A percentile compares a stretch with the other conserved stretches of the same genome.
These are phyloP conservation scores for Ceratobasidium sp. DNA, from an alignment of 1,284 basidiomycete genomes.

Conservation along the genomic window DNA sequence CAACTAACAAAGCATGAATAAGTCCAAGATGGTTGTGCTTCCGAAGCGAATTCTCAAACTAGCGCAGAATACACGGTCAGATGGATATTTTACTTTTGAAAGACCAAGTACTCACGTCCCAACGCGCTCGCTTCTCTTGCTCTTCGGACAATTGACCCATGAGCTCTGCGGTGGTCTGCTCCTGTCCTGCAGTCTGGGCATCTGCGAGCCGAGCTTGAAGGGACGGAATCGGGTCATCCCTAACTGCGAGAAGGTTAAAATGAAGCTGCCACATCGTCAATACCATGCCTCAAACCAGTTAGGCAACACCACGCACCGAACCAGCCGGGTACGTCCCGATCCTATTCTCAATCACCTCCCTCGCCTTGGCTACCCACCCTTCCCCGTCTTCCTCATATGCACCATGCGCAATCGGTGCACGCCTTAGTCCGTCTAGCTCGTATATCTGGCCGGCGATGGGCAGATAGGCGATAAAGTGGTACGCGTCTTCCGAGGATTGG, in stretches of 20 bases:
- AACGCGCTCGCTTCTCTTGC: constrained; percentile 77
- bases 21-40: constrained; percentile 86
- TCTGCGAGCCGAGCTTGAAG: constrained; percentile 68
- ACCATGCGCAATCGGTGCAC: constrained; percentile 82
- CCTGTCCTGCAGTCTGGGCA: constrained; percentile 61
- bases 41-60: constrained; percentile 86
- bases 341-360: constrained; percentile 85
- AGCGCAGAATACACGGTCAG: constrained; percentile 50
- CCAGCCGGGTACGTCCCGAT: constrained; percentile 88
- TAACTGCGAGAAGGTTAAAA: constrained; percentile 89
- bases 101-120: constrained; percentile 70
- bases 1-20: constrained; percentile 73
- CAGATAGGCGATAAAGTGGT: constrained; percentile 92
- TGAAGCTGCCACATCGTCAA: constrained; percentile 67
- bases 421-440: constrained; percentile 90
- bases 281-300: background rate
- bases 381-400: constrained; percentile 70
- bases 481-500: constrained; percentile 84
- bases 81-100: background rate
- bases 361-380: constrained; percentile 83
- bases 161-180: constrained; percentile 62
- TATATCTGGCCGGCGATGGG: constrained; percentile 85
- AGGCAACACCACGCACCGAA: constrained; percentile 65
- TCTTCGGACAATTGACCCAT: constrained; percentile 77
- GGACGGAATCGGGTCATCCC: constrained; percentile 77